A percentile compares a stretch with the other conserved stretches of the same genome.
Evolutionary conservation across 805 yeast species (phyloP).

Genomic region (Barnettozyma wickerhamii): DNA sequence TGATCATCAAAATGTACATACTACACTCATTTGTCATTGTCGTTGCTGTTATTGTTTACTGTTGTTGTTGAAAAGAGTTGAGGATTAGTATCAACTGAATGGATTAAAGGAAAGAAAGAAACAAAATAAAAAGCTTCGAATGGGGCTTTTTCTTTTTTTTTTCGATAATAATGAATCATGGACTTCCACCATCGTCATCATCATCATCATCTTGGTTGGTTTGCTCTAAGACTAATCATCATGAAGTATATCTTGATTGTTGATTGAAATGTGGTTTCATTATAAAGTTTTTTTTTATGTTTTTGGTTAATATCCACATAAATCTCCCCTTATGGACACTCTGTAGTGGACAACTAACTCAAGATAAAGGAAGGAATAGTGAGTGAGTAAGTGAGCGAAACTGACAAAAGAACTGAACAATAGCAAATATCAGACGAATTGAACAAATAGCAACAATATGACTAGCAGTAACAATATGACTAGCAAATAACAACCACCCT

Average conservation of each 20-base stretch:
- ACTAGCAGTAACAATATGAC: no score
- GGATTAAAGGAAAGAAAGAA: constrained; percentile 11
- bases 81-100: no score
- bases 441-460: no score
- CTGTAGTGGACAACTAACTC: no score
- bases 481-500: no score
- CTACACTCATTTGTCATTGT: background rate
- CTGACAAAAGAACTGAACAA: no score
- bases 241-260: background rate
- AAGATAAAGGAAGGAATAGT: background rate
- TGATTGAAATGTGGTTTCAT: constrained; percentile 8
- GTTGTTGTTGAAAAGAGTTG: no score
- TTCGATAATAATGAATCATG: constrained; percentile 16
- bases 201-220: no score
- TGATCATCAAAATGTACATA: background rate
- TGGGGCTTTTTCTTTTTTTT: constrained; percentile 17
- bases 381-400: no score
- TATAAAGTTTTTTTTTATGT: constrained; percentile 19
- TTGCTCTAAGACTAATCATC: no score
- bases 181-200: no score
- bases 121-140: constrained; percentile 13
- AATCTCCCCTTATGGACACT: constrained; percentile 1
- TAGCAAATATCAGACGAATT: no score
- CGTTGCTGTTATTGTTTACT: background rate
- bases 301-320: constrained; percentile 8